Evolutionary conservation across 192 early-diverging fungal species (phyloP).

Genomic region (Backusella australiensis): DNA sequence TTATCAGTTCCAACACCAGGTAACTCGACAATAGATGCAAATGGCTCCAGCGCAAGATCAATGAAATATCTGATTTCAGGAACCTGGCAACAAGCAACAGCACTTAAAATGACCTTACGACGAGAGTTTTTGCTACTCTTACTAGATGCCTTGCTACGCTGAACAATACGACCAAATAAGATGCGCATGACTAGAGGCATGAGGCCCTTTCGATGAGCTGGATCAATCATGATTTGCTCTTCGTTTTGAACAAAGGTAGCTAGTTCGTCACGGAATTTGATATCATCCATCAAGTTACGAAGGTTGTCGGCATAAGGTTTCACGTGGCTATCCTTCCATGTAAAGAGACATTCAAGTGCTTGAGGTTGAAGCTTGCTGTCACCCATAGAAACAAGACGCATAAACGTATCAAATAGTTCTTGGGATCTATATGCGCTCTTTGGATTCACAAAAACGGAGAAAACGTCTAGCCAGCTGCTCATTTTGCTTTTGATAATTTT

Average conservation of each 20-base stretch:
- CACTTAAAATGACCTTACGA: slow-evolving; percentile 81
- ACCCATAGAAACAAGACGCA: slow-evolving; percentile 77
- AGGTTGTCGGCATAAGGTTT: slow-evolving; percentile 76
- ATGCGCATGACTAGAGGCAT: slow-evolving; percentile 79
- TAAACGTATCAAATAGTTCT: slow-evolving; percentile 59
- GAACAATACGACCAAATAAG: slow-evolving; percentile 89
- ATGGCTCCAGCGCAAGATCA: slow-evolving; percentile 81
- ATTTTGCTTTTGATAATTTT: slow-evolving; percentile 29
- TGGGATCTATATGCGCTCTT: slow-evolving; percentile 47
- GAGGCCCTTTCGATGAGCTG: slow-evolving; percentile 64
- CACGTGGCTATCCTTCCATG: slow-evolving; percentile 74
- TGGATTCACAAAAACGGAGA: slow-evolving; percentile 69
- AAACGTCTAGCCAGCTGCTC: slow-evolving; percentile 54
- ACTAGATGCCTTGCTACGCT: slow-evolving; percentile 69
- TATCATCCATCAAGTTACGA: slow-evolving; percentile 74
- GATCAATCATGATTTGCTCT: slow-evolving; percentile 57
- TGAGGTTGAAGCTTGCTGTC: slow-evolving; percentile 75
- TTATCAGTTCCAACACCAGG: slow-evolving; percentile 25
- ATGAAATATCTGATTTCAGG: slow-evolving; percentile 72
- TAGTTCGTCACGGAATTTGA: slow-evolving; percentile 90
- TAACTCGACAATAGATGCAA: slow-evolving; percentile 48
- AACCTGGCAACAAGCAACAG: slow-evolving; percentile 63
- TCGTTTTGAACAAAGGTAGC: slow-evolving; percentile 70
- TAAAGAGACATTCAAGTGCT: slow-evolving; percentile 81
- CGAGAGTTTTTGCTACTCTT: slow-evolving; percentile 70